These are phyloP conservation scores for Chrysanthemum lavandulifolium DNA, from an alignment of 129 eudicot genomes.

Conservation along the genomic window DNA sequence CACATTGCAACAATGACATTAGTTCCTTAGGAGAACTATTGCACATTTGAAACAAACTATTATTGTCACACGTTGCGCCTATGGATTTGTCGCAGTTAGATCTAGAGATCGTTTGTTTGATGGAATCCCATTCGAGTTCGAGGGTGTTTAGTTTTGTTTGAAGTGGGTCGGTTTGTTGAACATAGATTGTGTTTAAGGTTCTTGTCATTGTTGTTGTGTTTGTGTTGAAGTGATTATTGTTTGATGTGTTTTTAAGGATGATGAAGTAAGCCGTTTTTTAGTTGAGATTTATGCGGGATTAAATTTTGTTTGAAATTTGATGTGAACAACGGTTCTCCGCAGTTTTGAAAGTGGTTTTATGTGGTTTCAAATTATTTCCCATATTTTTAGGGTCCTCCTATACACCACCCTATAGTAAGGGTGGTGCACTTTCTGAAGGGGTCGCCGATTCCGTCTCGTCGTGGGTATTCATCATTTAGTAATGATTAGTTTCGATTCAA, in stretches of 20 bases:
- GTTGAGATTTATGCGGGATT: constrained; percentile 24
- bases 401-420: too few species aligned
- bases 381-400: too few species aligned
- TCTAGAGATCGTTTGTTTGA: constrained; percentile 30
- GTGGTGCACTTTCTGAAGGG: too few species aligned
- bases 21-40: constrained; percentile 40
- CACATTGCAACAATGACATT: constrained; percentile 41
- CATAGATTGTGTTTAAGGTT: background rate
- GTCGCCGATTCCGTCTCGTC: too few species aligned
- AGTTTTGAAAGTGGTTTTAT: constrained; percentile 2
- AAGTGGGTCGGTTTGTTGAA: constrained; percentile 29
- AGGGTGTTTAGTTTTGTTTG: constrained; percentile 22
- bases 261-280: background rate
- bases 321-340: constrained; percentile 21
- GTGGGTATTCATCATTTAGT: too few species aligned
- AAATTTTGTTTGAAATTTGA: constrained; percentile 7
- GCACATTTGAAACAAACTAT: background rate
- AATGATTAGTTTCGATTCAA: too few species aligned
- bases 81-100: constrained; percentile 8
- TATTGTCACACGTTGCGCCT: background rate
- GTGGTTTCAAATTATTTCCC: too few species aligned
- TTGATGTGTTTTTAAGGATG: constrained; percentile 5
- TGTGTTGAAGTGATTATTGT: background rate
- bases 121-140: constrained; percentile 34
- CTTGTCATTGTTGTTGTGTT: constrained; percentile 20